Conservation (phyloP, 2,329 filamentous ascomycete genomes). For the Monosporascus sp. region DNA sequence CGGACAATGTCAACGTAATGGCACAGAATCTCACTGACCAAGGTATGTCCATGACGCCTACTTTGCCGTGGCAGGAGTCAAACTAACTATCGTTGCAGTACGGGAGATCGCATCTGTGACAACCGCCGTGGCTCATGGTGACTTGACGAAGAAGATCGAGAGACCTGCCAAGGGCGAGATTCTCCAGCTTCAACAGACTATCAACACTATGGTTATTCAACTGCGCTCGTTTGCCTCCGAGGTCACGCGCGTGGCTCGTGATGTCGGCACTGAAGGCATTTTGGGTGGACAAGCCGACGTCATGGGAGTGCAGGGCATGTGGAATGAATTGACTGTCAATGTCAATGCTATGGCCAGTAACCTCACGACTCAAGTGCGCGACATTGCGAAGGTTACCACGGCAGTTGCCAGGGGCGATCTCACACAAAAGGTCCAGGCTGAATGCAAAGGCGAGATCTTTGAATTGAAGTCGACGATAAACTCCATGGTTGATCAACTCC, state of each 20-base stretch:
- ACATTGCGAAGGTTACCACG: constrained; percentile 81
- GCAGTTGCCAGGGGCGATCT: constrained; percentile 79
- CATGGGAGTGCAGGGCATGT: constrained; percentile 80
- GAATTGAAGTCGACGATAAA: constrained; percentile 98
- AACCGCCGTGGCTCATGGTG: constrained; percentile 76
- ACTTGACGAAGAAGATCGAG: constrained; percentile 80
- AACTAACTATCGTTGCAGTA: constrained; percentile 40
- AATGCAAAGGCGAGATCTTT: constrained; percentile 85
- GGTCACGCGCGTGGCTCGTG: constrained; percentile 75
- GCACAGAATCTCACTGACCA: constrained; percentile 77
- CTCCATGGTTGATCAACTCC: constrained; percentile 96
- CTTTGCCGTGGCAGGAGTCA: not conserved
- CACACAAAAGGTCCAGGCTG: constrained; percentile 93
- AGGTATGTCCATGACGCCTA: constrained; percentile 33
- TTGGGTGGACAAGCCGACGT: constrained; percentile 79
- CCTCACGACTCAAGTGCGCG: constrained; percentile 81
- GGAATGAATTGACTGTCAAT: constrained; percentile 81
- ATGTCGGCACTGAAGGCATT: constrained; percentile 80
- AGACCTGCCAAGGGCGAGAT: constrained; percentile 78
- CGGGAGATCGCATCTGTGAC: constrained; percentile 82
- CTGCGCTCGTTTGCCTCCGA: constrained; percentile 78
- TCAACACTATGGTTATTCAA: constrained; percentile 88
- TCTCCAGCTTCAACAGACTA: constrained; percentile 75
- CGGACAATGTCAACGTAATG: constrained; percentile 84
- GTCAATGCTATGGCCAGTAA: constrained; percentile 88